Percentiles rank a stretch among this genome's conserved stretches.
phyloP scores from a whole-genome alignment of 495 filamentous ascomycete species.

The Xylaria telfairii region DNA sequence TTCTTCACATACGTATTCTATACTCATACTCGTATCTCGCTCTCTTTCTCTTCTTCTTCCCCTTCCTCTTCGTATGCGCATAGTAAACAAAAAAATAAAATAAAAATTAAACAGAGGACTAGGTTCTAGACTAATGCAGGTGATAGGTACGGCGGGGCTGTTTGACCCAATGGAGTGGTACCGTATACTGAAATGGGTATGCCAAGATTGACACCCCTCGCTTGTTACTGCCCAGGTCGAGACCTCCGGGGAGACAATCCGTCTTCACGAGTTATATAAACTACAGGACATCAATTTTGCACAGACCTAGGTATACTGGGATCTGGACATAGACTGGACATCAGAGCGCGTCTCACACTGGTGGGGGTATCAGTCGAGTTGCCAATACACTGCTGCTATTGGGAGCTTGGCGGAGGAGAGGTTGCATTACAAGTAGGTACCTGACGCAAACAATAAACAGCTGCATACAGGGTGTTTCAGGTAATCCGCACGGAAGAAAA shows the following conservation, averaged over 20 bases:
- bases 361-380: not conserved
- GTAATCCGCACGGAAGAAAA: not conserved
- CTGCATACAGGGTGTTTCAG: not conserved
- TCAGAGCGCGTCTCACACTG: not conserved
- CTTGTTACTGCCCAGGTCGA: not conserved
- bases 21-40: too few species aligned
- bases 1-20: too few species aligned
- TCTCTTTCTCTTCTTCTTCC: too few species aligned
- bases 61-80: too few species aligned
- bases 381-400: not conserved
- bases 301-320: not conserved
- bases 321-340: not conserved
- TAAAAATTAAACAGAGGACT: too few species aligned
- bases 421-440: not conserved
- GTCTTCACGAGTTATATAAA: too few species aligned
- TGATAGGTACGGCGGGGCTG: too few species aligned
- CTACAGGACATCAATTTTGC: not conserved
- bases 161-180: too few species aligned
- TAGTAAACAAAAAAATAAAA: too few species aligned
- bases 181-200: too few species aligned
- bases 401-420: not conserved
- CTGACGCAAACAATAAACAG: not conserved
- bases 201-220: not conserved
- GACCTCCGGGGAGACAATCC: too few species aligned
- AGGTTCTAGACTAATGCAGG: too few species aligned